Base-by-base conservation (phyloP, 768 basidiomycete genomes). In the Trametes cingulata region DNA sequence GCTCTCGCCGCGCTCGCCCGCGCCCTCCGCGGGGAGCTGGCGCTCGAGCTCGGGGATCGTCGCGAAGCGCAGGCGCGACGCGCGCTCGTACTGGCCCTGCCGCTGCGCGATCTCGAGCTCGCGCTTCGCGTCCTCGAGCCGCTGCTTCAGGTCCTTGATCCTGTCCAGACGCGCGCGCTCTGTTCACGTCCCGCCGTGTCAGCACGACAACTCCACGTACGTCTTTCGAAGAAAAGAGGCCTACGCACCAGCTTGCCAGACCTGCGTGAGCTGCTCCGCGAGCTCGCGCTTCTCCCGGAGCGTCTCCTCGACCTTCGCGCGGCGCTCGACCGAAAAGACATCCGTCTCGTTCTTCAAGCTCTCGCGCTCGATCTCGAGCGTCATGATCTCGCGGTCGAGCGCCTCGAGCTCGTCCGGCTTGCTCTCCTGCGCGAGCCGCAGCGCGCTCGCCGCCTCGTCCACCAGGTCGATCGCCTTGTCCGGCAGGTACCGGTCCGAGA, bases 401-500 rank as follows among this genome's bases (percentile, higher is more conserved):
- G 80, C 78, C 69, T 97, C 93, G 0, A 96, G 79, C 56, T 87
- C 87, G 54, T 93, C 89, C 0, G 94, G 94, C 68, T 94, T 93
- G 33, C 85, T 87, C 69, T 94, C 92, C 68, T 95, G 94, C 0
- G 93, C 90, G 3, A 97, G 84, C 0, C 93, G 85, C 5, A 98
- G 78, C 0, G 92, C 81, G 1, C 91, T 91, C 0, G 92, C 90
- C 3, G 95, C 95, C 73, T 98, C 96, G 72, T 98, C 96, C 0
- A 98, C 85, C 2, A 97, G 81, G 71, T 96, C 93, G 42, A 93
- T 91, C 10, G 91, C 90, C 70, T 95, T 95, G 74, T 97, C 94
- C 0, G 94, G 94, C 1, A 96, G 80, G 71, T 84, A 95, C 3
- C 93, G 82, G 71, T 93, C 91, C 0, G 92, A 87, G 64, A 96